Evolutionary conservation across 768 basidiomycete species (phyloP).

Genomic region (Leucocoprinus sp.): DNA sequence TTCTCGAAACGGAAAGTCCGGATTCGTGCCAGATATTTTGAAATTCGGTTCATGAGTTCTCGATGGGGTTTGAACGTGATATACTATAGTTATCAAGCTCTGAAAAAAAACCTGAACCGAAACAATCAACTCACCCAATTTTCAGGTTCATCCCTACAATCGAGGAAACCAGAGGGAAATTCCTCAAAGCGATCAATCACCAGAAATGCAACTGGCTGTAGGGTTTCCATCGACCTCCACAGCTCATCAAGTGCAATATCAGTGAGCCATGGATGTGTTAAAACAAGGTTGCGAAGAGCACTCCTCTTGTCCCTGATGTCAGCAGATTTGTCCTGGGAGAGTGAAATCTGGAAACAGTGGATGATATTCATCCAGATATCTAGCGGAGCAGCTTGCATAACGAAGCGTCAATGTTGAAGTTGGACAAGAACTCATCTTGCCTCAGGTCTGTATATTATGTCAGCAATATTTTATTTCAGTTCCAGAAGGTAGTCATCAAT

Average conservation of each 20-base stretch:
- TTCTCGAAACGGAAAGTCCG: not conserved
- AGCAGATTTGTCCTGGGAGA: not conserved
- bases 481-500: too few relatives aligned
- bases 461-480: too few relatives aligned
- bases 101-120: not conserved
- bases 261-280: not conserved
- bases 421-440: too few relatives aligned
- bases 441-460: too few relatives aligned
- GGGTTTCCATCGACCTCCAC: not conserved
- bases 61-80: not conserved
- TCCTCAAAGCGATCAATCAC: not conserved
- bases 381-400: too few relatives aligned
- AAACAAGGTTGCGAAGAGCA: not conserved
- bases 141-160: not conserved
- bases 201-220: not conserved
- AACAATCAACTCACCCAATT: slow-evolving; percentile 1
- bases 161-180: too few relatives aligned
- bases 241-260: slow-evolving; percentile 1
- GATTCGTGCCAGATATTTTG: not conserved
- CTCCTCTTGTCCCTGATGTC: not conserved
- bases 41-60: not conserved
- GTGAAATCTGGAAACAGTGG: not conserved
- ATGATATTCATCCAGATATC: slow-evolving; percentile 4
- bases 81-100: too few relatives aligned
- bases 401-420: too few relatives aligned